Evolutionary conservation across 257 asterid genomes (phyloP), one percentile per base, ranked within the genome.

Genomic region (Gentiana macrophylla): DNA sequence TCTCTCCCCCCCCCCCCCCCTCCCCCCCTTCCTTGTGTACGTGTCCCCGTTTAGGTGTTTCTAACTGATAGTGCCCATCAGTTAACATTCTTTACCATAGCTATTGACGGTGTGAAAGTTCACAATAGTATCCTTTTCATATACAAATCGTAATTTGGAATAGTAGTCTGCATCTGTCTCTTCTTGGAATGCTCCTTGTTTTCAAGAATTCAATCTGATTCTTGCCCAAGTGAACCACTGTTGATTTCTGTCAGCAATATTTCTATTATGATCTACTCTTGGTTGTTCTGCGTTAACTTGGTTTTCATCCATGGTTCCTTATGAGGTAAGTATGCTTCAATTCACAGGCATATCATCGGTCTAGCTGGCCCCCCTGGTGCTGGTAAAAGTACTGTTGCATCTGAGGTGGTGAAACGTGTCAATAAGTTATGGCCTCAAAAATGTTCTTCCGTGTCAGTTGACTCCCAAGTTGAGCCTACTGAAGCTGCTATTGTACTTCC

Each of bases 301-400:
- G 45, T 38, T 4, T 38, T 38, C 5, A 8, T 8, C 7, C 8
- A 38, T 38, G 6, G 9, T 10, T 41, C 46, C 9, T 41, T 41
- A 4, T 41, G 9, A 41, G 46, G 46, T 41, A 41, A 62, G 49
- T 60, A 53, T 62, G 61, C 57, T 51, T 56, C 52, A 45, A 61
- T 57, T 53, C 73, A 72, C 80, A 91, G 98, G 86, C 70, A 78
- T 73, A 83, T 87, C 49, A 73, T 91, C 75, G 97, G 97, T 60
- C 65, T 91, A 45, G 94, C 92, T 78, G 98, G 98, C 41, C 94
- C 97, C 34, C 98, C 98, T 54, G 98, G 98, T 67, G 78, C 95
- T 62, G 98, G 98, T 48, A 91, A 91, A 74, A 81, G 88, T 74
- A 87, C 97, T 45, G 52, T 91, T 60, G 96, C 98, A 56, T 75